Conservation (phyloP, 1,139 yeast genomes). For the Komagataea norvegica region DNA sequence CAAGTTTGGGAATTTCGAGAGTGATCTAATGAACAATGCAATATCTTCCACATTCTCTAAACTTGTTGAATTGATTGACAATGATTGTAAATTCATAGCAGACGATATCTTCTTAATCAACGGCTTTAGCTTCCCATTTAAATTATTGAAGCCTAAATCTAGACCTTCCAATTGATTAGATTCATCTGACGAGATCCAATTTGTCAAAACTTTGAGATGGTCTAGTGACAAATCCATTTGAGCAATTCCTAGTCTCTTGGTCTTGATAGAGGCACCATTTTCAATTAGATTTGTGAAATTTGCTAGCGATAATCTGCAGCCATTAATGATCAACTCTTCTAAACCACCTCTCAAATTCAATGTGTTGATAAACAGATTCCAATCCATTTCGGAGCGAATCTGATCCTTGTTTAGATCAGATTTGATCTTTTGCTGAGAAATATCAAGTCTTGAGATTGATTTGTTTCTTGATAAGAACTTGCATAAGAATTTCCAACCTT, state of each 20-base stretch:
- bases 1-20: conserved; percentile 51
- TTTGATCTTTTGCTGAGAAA: conserved; percentile 70
- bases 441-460: conserved; percentile 62
- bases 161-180: conserved; percentile 60
- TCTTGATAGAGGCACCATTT: conserved; percentile 47
- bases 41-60: conserved; percentile 51
- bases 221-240: conserved; percentile 55
- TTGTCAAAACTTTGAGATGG: conserved; percentile 52
- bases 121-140: conserved; percentile 46
- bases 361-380: conserved; percentile 64
- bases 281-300: conserved; percentile 48
- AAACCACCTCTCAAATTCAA: conserved; percentile 61
- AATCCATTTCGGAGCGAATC: conserved; percentile 65
- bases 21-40: conserved; percentile 44
- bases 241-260: conserved; percentile 76
- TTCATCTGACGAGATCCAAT: conserved; percentile 48
- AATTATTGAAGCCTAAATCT: conserved; percentile 79
- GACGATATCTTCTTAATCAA: conserved; percentile 28
- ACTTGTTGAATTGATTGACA: conserved; percentile 69
- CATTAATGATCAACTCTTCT: conserved; percentile 79
- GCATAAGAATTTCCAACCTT: conserved; percentile 74
- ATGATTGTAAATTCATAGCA: conserved; percentile 38
- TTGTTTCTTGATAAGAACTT: conserved; percentile 59
- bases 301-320: conserved; percentile 54
- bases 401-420: conserved; percentile 47